Evolutionary conservation across 2,329 filamentous ascomycete genomes (phyloP).

Genomic region (Huntiella decipiens): DNA sequence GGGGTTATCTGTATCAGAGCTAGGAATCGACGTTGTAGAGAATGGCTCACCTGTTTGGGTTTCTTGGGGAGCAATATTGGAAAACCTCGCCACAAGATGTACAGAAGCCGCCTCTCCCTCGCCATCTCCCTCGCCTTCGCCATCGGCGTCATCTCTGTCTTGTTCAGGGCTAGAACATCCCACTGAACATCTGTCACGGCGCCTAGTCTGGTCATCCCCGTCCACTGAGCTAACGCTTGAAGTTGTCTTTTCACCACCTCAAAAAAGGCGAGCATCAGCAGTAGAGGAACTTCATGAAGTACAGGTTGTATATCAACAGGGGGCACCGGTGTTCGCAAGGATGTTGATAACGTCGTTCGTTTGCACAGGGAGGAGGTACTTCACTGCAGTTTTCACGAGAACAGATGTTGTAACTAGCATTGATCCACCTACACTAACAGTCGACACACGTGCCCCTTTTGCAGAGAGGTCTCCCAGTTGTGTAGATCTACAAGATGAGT

Average conservation of each 20-base stretch:
- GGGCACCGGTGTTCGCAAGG: constrained; percentile 36
- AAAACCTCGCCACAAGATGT: constrained; percentile 25
- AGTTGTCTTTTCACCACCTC: constrained; percentile 5
- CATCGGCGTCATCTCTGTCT: background rate
- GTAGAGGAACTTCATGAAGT: background rate
- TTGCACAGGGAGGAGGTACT: constrained; percentile 49
- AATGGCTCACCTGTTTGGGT: constrained; percentile 42
- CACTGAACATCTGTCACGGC: background rate
- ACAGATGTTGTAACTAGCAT: constrained; percentile 22
- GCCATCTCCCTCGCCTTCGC: background rate
- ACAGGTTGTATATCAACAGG: constrained; percentile 14
- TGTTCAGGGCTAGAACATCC: background rate
- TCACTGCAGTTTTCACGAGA: constrained; percentile 56
- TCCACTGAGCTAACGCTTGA: constrained; percentile 7
- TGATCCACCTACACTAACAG: background rate
- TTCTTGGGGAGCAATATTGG: constrained; percentile 39
- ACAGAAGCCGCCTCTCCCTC: background rate
- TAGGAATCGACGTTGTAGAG: constrained; percentile 56
- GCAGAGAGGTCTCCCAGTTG: background rate
- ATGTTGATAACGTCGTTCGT: constrained; percentile 57
- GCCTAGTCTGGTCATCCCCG: constrained; percentile 3
- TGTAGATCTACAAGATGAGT: background rate
- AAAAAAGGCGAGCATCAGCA: background rate
- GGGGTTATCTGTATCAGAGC: constrained; percentile 33
- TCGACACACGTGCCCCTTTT: constrained; percentile 22